Base-by-base conservation (phyloP, 2,329 filamentous ascomycete genomes). In the Colletotrichum magnum region DNA sequence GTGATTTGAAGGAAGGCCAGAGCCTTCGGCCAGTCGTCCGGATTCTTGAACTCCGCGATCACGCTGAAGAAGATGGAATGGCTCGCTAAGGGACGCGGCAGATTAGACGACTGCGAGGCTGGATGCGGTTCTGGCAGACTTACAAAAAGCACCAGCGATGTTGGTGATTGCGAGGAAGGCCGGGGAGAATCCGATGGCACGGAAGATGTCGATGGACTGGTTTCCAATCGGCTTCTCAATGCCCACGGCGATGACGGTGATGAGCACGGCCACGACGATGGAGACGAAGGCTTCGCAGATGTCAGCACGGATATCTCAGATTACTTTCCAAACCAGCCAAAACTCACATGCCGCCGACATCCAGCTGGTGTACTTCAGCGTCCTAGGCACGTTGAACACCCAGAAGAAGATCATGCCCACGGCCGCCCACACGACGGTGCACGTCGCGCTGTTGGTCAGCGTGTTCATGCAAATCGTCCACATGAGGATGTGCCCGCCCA, bases 391-490 rank as follows among this genome's bases (percentile, higher is more conserved):
- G 36, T 88, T 88, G 13, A 89, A 83, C 13, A 88, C 60, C 76
- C 89, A 88, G 64, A 88, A 91, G 4, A 92, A 66, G 4, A 86
- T 73, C 72, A 90, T 76, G 0, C 89, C 90, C 1, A 90, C 80
- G n/a, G 90, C 81, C 3, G 85, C 87, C 80, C 89, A 93, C 1
- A 89, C 82, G 64, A 93, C 88, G 2, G 89, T 90, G 77, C 90
- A 93, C 1, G 86, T 84, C 0, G 84, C 84, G 74, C 89, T 86
- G 39, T 84, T 77, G 0, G 89, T 90, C 53, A 93, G 80, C 1
- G 85, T 88, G 74, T 92, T 92, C 78, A 92, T 83, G 75, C 89
- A 90, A 69, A 92, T 89, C n/a, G 85, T 87, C 79, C 91, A 92
- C 0, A 89, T 90, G 61, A 92, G 81, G 12, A 93, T 79, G 75